Evolutionary conservation across 257 asterid species (phyloP).

Genomic region (Nicotiana noctiflora): DNA sequence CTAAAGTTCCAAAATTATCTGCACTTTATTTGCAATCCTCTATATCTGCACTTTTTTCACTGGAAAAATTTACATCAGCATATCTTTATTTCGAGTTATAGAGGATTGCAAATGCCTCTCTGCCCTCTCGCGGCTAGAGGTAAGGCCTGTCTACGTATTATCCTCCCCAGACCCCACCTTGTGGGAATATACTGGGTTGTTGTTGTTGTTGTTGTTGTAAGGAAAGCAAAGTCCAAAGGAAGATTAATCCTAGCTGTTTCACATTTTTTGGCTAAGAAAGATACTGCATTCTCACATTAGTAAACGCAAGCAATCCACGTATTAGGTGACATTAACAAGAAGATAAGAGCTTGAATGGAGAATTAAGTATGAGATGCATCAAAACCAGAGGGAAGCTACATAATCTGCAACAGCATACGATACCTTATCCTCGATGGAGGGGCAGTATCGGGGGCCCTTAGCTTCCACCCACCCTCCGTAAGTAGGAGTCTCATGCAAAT

Average conservation of each 20-base stretch:
- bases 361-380: not conserved
- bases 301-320: not conserved
- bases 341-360: not conserved
- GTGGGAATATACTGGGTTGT: too few relatives aligned
- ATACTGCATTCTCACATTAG: not conserved
- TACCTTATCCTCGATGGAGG: conserved; percentile 98
- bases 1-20: not conserved
- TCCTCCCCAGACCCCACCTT: too few relatives aligned
- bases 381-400: conserved; percentile 6
- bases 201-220: too few relatives aligned
- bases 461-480: conserved; percentile 99
- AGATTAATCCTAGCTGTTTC: not conserved
- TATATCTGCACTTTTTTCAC: too few relatives aligned
- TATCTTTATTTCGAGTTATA: too few relatives aligned
- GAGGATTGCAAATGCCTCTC: too few relatives aligned
- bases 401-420: conserved; percentile 7
- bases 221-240: not conserved
- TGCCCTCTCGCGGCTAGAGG: too few relatives aligned
- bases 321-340: not conserved
- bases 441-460: conserved; percentile 99
- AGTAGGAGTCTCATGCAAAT: conserved; percentile 96
- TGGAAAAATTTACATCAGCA: too few relatives aligned
- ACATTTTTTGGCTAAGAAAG: conserved; percentile 1
- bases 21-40: not conserved
- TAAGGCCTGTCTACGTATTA: too few relatives aligned